Base-by-base conservation (phyloP, 371 early-diverging fungal genomes). In the Massospora cicadina region DNA sequence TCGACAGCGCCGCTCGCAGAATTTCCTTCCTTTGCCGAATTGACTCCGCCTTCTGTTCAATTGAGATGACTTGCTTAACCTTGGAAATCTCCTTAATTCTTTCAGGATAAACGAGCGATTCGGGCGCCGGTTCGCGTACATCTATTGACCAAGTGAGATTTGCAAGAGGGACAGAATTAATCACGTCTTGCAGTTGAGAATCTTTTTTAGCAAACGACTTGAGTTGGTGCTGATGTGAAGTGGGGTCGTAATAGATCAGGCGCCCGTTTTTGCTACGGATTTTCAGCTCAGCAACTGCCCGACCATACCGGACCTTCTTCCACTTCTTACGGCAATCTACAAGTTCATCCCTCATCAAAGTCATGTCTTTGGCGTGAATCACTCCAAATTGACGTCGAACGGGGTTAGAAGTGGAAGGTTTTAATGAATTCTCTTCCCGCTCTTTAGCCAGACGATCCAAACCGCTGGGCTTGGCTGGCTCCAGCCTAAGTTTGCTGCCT, bases 161-260 rank as follows among this genome's bases (percentile, higher is more conserved):
- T 5, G 25, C 3, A 17, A 60, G 13, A 60, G 60, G 60, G 32
- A 60, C 31, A 24, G 28, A 28, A 21, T 60, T 32, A 21, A 60
- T 60, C 26, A 28, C 21, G 21, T 24, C 21, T n/a, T 24, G 21
- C 13, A 60, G 27, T 21, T 21, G 21, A 23, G 25, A 27, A 13
- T 60, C 60, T 26, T 60, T 24, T 23, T 60, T 60, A 30, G 25
- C 31, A 30, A 60, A 60, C 17, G 28, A 27, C 21, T 31, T 24
- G 31, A 60, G 60, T 31, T 60, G 60, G 30, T 60, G 60, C 32
- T 60, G 60, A 31, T 60, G 30, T 23, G 27, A 30, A 7, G 25
- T 30, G 7, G 60, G 60, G 32, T 60, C 60, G 21, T 28, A 28
- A 28, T 24, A 21, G 21, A 60, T 26, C 60, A 60, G 30, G 17